Evolutionary conservation across 768 basidiomycete genomes (phyloP), one percentile per base, ranked within the genome.

Genomic region (Calocybe gangraenosa): DNA sequence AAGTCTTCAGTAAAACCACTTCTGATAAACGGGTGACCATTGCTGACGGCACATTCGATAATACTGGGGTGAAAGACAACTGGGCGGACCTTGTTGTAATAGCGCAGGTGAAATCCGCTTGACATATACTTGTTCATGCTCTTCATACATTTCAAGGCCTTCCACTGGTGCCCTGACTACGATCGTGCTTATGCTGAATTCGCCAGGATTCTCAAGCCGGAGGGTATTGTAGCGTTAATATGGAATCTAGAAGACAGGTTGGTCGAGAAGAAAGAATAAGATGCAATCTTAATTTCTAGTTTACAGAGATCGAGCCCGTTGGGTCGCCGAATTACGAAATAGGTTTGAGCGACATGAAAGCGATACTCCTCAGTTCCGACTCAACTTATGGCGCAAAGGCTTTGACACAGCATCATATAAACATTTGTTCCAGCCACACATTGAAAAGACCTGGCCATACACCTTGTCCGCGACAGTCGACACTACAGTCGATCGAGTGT

Each of bases 191-290:
- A 79, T 15, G 64, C 64, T 0, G 93, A 96, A 59, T 88, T 95
- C 54, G 74, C 80, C 7, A 79, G 91, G 23, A 79, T 93, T 51
- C 72, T 96, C 39, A 87, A 86, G 58, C 85, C 88, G 0, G 65
- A 66, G n/a, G 90, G 90, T 2, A 63, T 74, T 1, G 73, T 87
- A 14, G 82, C 74, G 4, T 73, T 90, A 45, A 80, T 94, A 37
- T 97, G 94, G 94, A 97, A 96, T 65, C 67, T 94, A 22, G 94
- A 96, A 62, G 84, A 92, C 63, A 71, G 85, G 83, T 82, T 47
- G 37, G 65, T 47, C 20, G 25, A 28, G 6, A 28, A 6, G 11
- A 28, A 5, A 22, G 2, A 10, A 21, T n/a, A 15, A 13, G 14
- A 11, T 18, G 14, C 6, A 4, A 33, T 28, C 40, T 10, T 32